These are phyloP conservation scores for Phycomyces nitens DNA, from an alignment of 192 early-diverging fungal species.

Conservation along the genomic window DNA sequence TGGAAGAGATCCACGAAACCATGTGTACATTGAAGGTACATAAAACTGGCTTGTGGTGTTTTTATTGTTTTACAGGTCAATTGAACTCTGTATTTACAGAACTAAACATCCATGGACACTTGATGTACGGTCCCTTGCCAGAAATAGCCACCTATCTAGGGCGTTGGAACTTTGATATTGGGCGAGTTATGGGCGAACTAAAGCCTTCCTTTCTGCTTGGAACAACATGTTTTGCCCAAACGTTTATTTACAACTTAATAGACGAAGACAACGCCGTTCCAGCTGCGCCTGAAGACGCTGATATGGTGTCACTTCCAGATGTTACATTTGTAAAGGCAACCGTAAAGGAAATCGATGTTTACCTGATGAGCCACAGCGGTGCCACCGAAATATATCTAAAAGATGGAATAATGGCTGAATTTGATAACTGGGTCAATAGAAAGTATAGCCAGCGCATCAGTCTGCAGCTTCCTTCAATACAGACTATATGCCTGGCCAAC, in stretches of 20 bases:
- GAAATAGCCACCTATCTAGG: constrained; percentile 61
- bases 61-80: too few species aligned
- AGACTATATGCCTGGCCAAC: constrained; percentile 50
- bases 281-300: constrained; percentile 30
- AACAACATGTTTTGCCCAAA: constrained; percentile 45
- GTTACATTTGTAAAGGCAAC: constrained; percentile 58
- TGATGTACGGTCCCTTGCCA: constrained; percentile 67
- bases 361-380: constrained; percentile 52
- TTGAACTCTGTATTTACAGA: too few species aligned
- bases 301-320: constrained; percentile 43
- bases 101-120: constrained; percentile 56
- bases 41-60: too few species aligned
- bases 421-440: constrained; percentile 60
- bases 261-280: constrained; percentile 68
- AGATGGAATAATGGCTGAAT: constrained; percentile 60
- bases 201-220: constrained; percentile 58
- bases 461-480: constrained; percentile 55
- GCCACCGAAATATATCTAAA: constrained; percentile 48
- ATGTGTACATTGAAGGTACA: constrained; percentile 53
- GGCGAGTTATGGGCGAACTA: constrained; percentile 62
- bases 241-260: constrained; percentile 60
- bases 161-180: constrained; percentile 64
- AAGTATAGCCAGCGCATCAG: constrained; percentile 52
- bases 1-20: constrained; percentile 39
- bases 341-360: constrained; percentile 55